Evolutionary conservation across 2,329 filamentous ascomycete genomes (phyloP).

Genomic region (Catunica adiposa): DNA sequence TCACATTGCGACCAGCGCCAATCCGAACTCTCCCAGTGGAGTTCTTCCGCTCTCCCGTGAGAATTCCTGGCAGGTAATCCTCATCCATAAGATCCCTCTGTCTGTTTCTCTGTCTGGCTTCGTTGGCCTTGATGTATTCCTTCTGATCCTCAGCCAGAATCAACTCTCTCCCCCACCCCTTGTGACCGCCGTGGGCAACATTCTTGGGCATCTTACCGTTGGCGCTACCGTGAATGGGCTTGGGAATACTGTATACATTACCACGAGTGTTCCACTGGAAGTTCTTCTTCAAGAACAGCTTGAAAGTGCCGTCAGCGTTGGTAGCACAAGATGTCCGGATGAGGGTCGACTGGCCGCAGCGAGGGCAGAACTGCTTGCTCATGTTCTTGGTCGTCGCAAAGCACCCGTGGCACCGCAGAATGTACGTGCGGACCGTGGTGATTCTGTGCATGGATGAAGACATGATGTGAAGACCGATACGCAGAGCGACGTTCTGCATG

Average conservation of each 20-base stretch:
- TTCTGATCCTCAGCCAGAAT: slow-evolving; percentile 93
- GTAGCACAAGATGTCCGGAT: slow-evolving; percentile 76
- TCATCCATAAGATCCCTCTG: slow-evolving; percentile 85
- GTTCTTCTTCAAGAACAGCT: slow-evolving; percentile 77
- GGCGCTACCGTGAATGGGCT: slow-evolving; percentile 64
- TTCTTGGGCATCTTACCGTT: slow-evolving; percentile 56
- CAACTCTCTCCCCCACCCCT: slow-evolving; percentile 69
- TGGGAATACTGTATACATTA: slow-evolving; percentile 83
- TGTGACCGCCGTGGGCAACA: slow-evolving; percentile 57
- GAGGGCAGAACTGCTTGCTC: slow-evolving; percentile 78
- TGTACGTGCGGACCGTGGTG: slow-evolving; percentile 69
- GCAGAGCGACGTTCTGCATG: slow-evolving; percentile 91
- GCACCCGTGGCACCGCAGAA: slow-evolving; percentile 85
- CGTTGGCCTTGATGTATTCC: slow-evolving; percentile 56
- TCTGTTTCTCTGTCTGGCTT: slow-evolving; percentile 47
- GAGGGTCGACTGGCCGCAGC: slow-evolving; percentile 76
- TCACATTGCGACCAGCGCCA: slow-evolving; percentile 74
- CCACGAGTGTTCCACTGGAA: slow-evolving; percentile 93
- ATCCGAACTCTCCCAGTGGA: slow-evolving; percentile 55
- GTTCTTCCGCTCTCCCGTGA: slow-evolving; percentile 60
- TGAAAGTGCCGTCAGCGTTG: slow-evolving; percentile 62
- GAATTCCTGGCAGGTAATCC: slow-evolving; percentile 71
- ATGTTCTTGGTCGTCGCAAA: slow-evolving; percentile 74
- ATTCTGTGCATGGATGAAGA: slow-evolving; percentile 67
- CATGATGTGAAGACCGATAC: slow-evolving; percentile 84